Evolutionary conservation across 2,329 filamentous ascomycete species (phyloP).

Genomic region (Tolypocladium ophioglossoides): DNA sequence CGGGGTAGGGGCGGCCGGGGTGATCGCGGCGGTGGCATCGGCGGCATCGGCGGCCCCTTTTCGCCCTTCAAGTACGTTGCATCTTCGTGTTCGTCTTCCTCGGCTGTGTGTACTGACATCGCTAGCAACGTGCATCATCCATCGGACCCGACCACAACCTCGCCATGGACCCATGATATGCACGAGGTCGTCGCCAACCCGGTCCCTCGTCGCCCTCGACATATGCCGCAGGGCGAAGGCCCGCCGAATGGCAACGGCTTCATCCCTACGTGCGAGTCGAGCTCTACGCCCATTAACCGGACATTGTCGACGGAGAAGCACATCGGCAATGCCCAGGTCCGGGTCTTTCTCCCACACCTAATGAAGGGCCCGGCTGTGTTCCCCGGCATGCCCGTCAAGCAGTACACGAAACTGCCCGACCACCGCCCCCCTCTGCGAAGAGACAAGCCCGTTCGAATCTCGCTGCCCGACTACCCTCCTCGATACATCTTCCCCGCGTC

Average conservation of each 20-base stretch:
- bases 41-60: slow-evolving; percentile 47
- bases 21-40: slow-evolving; percentile 21
- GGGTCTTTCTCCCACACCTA: slow-evolving; percentile 61
- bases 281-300: slow-evolving; percentile 57
- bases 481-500: slow-evolving; percentile 85
- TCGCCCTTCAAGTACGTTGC: slow-evolving; percentile 52
- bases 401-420: slow-evolving; percentile 89
- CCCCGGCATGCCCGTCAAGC: slow-evolving; percentile 68
- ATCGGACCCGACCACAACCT: slow-evolving; percentile 55
- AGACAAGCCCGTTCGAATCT: slow-evolving; percentile 94
- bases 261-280: slow-evolving; percentile 47
- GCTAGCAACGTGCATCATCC: slow-evolving; percentile 30
- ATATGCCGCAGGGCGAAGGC: slow-evolving; percentile 34
- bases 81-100: slow-evolving; percentile 1
- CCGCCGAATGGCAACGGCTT: slow-evolving; percentile 43
- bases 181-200: slow-evolving; percentile 59
- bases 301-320: slow-evolving; percentile 75
- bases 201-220: slow-evolving; percentile 28
- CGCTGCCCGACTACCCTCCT: slow-evolving; percentile 66
- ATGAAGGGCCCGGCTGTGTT: slow-evolving; percentile 64
- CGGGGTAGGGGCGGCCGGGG: slow-evolving; percentile 50
- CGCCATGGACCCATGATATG: slow-evolving; percentile 88
- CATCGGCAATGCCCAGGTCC: slow-evolving; percentile 75
- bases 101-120: slow-evolving; percentile 17
- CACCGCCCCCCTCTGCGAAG: slow-evolving; percentile 87